Base-by-base conservation (phyloP, 371 early-diverging fungal genomes). In the Capniomyces stellatus region DNA sequence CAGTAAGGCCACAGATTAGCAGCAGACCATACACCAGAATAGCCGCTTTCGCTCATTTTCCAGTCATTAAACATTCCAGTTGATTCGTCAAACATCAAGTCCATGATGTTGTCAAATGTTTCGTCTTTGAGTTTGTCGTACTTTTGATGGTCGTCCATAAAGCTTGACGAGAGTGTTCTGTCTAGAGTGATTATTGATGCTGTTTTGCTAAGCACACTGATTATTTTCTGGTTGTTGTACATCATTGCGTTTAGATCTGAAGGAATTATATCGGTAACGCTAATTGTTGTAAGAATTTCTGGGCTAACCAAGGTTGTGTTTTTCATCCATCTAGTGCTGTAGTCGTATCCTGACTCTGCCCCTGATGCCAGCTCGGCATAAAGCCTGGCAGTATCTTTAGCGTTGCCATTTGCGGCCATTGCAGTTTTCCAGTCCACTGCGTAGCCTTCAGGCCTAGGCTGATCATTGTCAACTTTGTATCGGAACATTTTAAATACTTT, bases 271-370 rank as follows among this genome's bases (percentile, higher is more conserved):
- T 73, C 61, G n/a, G 63, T 62, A 1, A 83, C 82, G 43, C 71
- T 62, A 27, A 89, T 56, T 1, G 57, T 55, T 8, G 51, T 40
- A 35, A 71, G 56, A 13, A 67, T 18, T 6, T 28, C 42, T 19
- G 58, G 57, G 1, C 29, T 15, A 0, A 54, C 49, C 0, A 65
- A 66, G 6, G 27, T 28, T 10, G 72, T 63, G 31, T 61, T 41
- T 8, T 56, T 61, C 3, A 81, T 64, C 71, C 71, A 71, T 28
- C 91, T 73, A 1, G 78, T 71, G 19, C 82, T 76, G 58, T 80
- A 92, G 66, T 92, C 92, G 87, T 87, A 87, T 8, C 94, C 95
- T 18, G 82, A 75, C 64, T 94, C 92, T 2, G 95, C 87, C 22
- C 77, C 87, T 0, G 89, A 71, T 18, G 85, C 85, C 46, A 89